A percentile compares a stretch with the other conserved stretches of the same genome.
These are phyloP conservation scores for Bauhinia variegata DNA, from an alignment of 306 rosid species.

Conservation along the genomic window DNA sequence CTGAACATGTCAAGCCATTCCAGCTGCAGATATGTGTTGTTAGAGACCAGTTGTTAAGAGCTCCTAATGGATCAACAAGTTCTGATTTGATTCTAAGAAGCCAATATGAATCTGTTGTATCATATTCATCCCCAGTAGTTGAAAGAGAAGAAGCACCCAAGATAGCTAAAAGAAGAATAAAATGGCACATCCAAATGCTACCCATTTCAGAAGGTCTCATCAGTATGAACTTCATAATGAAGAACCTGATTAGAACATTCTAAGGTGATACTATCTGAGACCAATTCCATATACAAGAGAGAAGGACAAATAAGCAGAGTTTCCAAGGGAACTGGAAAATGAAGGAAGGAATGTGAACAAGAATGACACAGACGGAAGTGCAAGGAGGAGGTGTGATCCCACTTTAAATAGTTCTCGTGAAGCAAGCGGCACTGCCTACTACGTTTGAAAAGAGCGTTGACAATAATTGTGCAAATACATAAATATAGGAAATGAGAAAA, in stretches of 20 bases:
- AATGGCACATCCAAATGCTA: slow-evolving; percentile 45
- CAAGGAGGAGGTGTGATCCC: slow-evolving; percentile 33
- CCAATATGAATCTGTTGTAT: slow-evolving; percentile 53
- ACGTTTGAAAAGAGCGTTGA: slow-evolving; percentile 30
- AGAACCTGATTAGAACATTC: slow-evolving; percentile 34
- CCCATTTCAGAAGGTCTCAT: slow-evolving; percentile 45
- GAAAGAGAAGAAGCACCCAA: slow-evolving; percentile 44
- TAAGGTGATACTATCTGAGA: slow-evolving; percentile 29
- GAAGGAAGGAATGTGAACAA: slow-evolving; percentile 36
- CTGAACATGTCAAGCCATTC: slow-evolving; percentile 73
- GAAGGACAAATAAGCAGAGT: slow-evolving; percentile 12
- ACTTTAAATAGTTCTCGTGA: slow-evolving; percentile 53
- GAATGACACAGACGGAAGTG: slow-evolving; percentile 35
- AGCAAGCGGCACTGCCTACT: slow-evolving; percentile 48
- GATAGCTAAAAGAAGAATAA: slow-evolving; percentile 49
- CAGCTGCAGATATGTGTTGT: slow-evolving; percentile 60
- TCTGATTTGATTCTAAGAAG: slow-evolving; percentile 79
- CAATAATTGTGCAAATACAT: slow-evolving; percentile 1
- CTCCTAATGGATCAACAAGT: slow-evolving; percentile 61
- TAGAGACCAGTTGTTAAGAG: slow-evolving; percentile 73
- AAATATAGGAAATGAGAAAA: slow-evolving; percentile 25
- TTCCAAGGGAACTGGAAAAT: slow-evolving; percentile 35
- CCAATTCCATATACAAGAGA: slow-evolving; percentile 37
- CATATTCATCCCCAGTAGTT: slow-evolving; percentile 49
- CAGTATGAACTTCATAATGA: slow-evolving; percentile 39